Conservation (phyloP, 2,329 filamentous ascomycete species). For the Pochonia chlamydosporia region DNA sequence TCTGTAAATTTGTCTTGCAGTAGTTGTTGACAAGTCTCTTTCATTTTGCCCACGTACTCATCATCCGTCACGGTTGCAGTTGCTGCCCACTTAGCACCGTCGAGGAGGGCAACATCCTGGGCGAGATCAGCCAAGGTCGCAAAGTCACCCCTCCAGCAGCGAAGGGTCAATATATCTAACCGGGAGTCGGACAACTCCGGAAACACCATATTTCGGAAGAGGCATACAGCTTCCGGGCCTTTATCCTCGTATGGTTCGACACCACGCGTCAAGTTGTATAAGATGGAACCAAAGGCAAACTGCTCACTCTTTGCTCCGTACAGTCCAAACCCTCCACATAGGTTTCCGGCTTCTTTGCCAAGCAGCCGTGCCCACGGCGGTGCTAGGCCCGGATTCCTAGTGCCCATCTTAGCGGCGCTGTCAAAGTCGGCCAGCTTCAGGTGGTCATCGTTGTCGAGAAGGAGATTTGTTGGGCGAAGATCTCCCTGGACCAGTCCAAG, state of each 20-base stretch:
- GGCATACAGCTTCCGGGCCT: not conserved
- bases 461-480: slow-evolving; percentile 2
- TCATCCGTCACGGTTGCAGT: not conserved
- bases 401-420: slow-evolving; percentile 1
- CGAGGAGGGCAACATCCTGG: not conserved
- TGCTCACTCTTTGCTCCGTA: slow-evolving; percentile 5
- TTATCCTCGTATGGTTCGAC: slow-evolving; percentile 4
- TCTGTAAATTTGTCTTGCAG: slow-evolving; percentile 1
- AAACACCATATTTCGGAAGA: not conserved
- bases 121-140: slow-evolving; percentile 2
- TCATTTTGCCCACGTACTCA: slow-evolving; percentile 2
- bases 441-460: slow-evolving; percentile 3
- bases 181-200: not conserved
- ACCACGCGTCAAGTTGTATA: slow-evolving; percentile 4
- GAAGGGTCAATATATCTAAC: slow-evolving; percentile 1
- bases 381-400: not conserved
- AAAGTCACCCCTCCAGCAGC: slow-evolving; percentile 3
- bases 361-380: slow-evolving; percentile 2
- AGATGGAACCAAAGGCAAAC: slow-evolving; percentile 2
- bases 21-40: not conserved
- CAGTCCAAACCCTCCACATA: not conserved
- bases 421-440: slow-evolving; percentile 4
- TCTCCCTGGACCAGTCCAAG: slow-evolving; percentile 3
- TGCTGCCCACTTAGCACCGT: slow-evolving; percentile 2
- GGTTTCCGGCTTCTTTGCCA: slow-evolving; percentile 1